Conservation (phyloP, 75 land plant species). For the Pinus tabuliformis region DNA sequence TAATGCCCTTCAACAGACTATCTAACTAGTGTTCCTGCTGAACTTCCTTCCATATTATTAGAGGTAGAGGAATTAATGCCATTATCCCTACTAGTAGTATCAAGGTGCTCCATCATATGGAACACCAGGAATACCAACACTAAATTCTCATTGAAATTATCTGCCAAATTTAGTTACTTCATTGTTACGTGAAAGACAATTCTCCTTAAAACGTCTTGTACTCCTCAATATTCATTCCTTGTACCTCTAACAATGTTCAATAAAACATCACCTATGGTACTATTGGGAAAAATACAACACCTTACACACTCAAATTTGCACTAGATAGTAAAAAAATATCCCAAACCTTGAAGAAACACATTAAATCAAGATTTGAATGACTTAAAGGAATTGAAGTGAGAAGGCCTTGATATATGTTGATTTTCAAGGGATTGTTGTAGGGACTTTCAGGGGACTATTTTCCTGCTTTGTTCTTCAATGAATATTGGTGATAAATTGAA, state of each 20-base stretch:
- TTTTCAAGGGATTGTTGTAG: slow-evolving; percentile 17
- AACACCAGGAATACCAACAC: slow-evolving; percentile 47
- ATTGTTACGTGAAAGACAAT: slow-evolving; percentile 56
- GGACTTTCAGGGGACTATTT: slow-evolving; percentile 24
- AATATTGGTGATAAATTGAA: too few relatives aligned
- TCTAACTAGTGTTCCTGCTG: slow-evolving; percentile 10
- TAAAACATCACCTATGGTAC: background rate
- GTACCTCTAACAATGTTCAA: slow-evolving; percentile 33
- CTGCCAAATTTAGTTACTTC: slow-evolving; percentile 30
- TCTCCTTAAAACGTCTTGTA: slow-evolving; percentile 83
- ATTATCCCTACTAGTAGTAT: slow-evolving; percentile 20
- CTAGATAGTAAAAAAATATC: background rate
- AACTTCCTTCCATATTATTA: background rate
- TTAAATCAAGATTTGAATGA: slow-evolving; percentile 70
- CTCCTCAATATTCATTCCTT: slow-evolving; percentile 79
- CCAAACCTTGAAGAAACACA: slow-evolving; percentile 81
- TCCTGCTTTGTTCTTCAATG: slow-evolving; percentile 20
- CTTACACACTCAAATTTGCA: background rate
- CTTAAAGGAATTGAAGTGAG: slow-evolving; percentile 76
- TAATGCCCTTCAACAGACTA: slow-evolving; percentile 6
- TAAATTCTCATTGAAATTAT: slow-evolving; percentile 44
- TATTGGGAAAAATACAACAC: background rate
- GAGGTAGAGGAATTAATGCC: slow-evolving; percentile 11
- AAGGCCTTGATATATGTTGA: slow-evolving; percentile 62
- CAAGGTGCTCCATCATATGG: slow-evolving; percentile 43